These are phyloP conservation scores for Davidsoniella virescens DNA, from an alignment of 2,329 filamentous ascomycete species.

Conservation along the genomic window DNA sequence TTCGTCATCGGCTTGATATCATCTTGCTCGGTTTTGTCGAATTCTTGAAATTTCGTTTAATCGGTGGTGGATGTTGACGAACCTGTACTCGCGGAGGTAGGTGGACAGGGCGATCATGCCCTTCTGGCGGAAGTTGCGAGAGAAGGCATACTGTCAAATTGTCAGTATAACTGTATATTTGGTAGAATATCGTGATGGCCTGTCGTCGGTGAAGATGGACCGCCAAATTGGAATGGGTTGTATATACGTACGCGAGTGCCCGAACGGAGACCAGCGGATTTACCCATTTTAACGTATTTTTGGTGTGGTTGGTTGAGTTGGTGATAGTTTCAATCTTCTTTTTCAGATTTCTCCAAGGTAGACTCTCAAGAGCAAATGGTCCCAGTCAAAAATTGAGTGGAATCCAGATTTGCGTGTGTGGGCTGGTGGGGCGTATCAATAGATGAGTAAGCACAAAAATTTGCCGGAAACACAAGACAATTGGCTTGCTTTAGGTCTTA, in stretches of 20 bases:
- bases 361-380: slow-evolving; percentile 11
- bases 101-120: slow-evolving; percentile 86
- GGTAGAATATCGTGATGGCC: not conserved
- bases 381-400: slow-evolving; percentile 12
- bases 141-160: slow-evolving; percentile 62
- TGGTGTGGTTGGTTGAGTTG: slow-evolving; percentile 11
- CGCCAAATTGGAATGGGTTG: not conserved
- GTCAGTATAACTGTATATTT: slow-evolving; percentile 4
- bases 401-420: slow-evolving; percentile 12
- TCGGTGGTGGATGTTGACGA: slow-evolving; percentile 15
- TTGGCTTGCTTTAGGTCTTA: slow-evolving; percentile 8
- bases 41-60: slow-evolving; percentile 10
- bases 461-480: not conserved
- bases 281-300: slow-evolving; percentile 52
- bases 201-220: slow-evolving; percentile 12
- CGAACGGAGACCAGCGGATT: slow-evolving; percentile 72
- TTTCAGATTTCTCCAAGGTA: slow-evolving; percentile 13
- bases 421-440: slow-evolving; percentile 4
- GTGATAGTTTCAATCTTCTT: slow-evolving; percentile 11
- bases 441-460: slow-evolving; percentile 6
- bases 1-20: slow-evolving; percentile 14
- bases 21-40: slow-evolving; percentile 9
- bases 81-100: slow-evolving; percentile 90
- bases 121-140: slow-evolving; percentile 84
- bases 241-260: slow-evolving; percentile 58